Evolutionary conservation across 805 yeast species (phyloP).

Genomic region (Zygosaccharomyces kombuchaensis): DNA sequence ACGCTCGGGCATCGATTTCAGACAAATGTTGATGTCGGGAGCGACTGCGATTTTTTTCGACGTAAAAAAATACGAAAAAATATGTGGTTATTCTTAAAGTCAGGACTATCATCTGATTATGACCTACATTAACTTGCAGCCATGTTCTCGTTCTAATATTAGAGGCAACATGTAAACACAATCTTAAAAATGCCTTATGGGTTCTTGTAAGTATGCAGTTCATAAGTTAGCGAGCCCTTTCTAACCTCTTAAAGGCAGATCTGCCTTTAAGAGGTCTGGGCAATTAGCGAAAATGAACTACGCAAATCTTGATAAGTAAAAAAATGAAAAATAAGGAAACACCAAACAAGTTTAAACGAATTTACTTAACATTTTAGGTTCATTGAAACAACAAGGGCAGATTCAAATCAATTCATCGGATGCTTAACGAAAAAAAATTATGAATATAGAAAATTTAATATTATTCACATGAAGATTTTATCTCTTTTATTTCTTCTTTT

Average conservation of each 20-base stretch:
- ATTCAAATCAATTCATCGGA: too few relatives aligned
- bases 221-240: too few relatives aligned
- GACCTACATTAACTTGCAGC: neutral
- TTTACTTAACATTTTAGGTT: too few relatives aligned
- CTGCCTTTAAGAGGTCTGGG: too few relatives aligned
- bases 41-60: conserved; percentile 3
- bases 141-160: neutral
- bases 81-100: neutral
- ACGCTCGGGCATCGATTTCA: neutral
- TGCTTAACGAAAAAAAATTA: too few relatives aligned
- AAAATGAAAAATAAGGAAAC: too few relatives aligned
- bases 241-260: too few relatives aligned
- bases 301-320: too few relatives aligned
- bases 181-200: neutral
- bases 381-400: too few relatives aligned
- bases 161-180: too few relatives aligned
- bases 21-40: neutral
- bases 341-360: too few relatives aligned
- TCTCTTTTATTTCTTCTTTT: conserved; percentile 6
- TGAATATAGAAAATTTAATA: neutral
- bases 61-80: neutral
- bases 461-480: neutral
- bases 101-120: conserved; percentile 2
- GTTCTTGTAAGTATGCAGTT: neutral
- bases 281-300: too few relatives aligned